These are phyloP conservation scores for Shiraia bambusicola DNA, from an alignment of 2,329 filamentous ascomycete genomes.

Conservation along the genomic window DNA sequence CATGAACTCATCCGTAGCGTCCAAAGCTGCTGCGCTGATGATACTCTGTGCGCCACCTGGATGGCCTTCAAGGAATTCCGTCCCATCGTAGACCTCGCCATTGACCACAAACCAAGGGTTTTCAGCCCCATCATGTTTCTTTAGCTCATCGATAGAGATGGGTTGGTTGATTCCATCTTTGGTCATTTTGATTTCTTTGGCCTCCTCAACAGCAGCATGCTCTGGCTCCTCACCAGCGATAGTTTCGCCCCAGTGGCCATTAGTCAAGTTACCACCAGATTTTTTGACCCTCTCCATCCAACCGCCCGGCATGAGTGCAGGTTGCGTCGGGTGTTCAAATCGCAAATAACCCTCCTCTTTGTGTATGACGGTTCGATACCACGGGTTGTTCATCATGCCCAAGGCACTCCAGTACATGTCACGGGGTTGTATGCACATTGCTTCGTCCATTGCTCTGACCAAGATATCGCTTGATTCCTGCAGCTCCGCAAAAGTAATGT, in stretches of 20 bases:
- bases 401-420: constrained; percentile 97
- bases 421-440: constrained; percentile 79
- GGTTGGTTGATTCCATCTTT: constrained; percentile 63
- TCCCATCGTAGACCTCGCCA: constrained; percentile 87
- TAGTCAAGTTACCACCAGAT: constrained; percentile 73
- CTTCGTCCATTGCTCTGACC: constrained; percentile 86
- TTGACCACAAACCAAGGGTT: constrained; percentile 86
- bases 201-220: constrained; percentile 50
- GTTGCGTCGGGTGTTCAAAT: constrained; percentile 89
- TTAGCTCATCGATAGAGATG: constrained; percentile 72
- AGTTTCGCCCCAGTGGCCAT: constrained; percentile 82
- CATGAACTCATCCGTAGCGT: constrained; percentile 85
- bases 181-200: constrained; percentile 74
- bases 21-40: constrained; percentile 75
- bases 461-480: constrained; percentile 69
- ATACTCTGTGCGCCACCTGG: constrained; percentile 87
- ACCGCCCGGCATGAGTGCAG: constrained; percentile 72
- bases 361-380: constrained; percentile 79
- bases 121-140: constrained; percentile 63
- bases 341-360: constrained; percentile 63
- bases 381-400: constrained; percentile 98
- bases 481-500: constrained; percentile 65
- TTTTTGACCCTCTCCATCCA: constrained; percentile 96
- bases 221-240: constrained; percentile 54
- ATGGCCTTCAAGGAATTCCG: constrained; percentile 75